phyloP scores from a whole-genome alignment of 371 early-diverging fungal species.

The Coemansia sp. region DNA sequence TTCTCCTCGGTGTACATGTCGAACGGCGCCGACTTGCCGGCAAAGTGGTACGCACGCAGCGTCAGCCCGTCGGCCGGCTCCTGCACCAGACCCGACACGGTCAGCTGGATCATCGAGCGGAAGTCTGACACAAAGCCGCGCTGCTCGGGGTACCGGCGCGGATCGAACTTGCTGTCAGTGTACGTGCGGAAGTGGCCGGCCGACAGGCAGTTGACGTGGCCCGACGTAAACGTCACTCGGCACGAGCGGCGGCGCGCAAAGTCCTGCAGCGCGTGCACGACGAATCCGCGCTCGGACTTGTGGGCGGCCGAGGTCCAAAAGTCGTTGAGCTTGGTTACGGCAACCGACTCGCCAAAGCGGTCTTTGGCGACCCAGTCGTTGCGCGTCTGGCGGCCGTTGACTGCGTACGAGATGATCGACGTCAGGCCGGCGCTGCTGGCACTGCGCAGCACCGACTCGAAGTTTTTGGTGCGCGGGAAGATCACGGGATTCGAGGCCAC shows the following conservation, averaged over 20 bases:
- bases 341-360: constrained; percentile 67
- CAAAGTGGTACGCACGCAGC: constrained; percentile 46
- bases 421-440: constrained; percentile 47
- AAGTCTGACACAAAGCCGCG: constrained; percentile 44
- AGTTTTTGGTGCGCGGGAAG: constrained; percentile 64
- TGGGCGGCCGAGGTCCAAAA: constrained; percentile 72
- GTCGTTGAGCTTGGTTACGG: constrained; percentile 72
- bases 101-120: constrained; percentile 72
- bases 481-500: constrained; percentile 70
- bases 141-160: constrained; percentile 55
- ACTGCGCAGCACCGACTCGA: constrained; percentile 55
- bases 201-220: constrained; percentile 84
- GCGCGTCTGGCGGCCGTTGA: constrained; percentile 36
- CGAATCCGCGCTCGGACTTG: constrained; percentile 63
- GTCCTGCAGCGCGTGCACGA: constrained; percentile 66
- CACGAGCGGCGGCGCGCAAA: constrained; percentile 60
- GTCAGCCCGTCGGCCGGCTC: constrained; percentile 47
- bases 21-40: constrained; percentile 40
- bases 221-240: constrained; percentile 79
- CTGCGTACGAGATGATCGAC: constrained; percentile 54
- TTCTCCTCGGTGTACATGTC: constrained; percentile 46
- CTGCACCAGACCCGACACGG: constrained; percentile 74
- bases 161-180: constrained; percentile 55
- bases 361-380: constrained; percentile 56
- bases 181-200: constrained; percentile 63